Conservation (phyloP, 192 early-diverging fungal genomes). For the Backusella psychrophila region DNA sequence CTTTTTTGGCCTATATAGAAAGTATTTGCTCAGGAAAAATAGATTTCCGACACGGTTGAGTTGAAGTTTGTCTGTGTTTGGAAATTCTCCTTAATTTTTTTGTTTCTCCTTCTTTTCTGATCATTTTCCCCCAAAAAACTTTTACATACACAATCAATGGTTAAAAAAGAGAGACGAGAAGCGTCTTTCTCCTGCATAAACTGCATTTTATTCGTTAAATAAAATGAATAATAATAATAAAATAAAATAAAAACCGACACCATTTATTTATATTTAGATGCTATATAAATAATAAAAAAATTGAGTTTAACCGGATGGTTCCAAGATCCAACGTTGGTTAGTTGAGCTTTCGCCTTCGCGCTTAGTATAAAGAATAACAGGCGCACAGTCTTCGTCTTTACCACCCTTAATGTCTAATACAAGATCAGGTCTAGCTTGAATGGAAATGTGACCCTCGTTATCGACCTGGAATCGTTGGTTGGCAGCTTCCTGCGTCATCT, state of each 20-base stretch:
- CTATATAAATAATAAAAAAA: background rate
- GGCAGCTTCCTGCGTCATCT: slow-evolving; percentile 12
- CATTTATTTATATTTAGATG: background rate
- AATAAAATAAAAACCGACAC: background rate
- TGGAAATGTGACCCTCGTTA: slow-evolving; percentile 21
- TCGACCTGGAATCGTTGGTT: slow-evolving; percentile 25
- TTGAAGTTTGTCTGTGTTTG: no score
- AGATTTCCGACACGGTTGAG: no score
- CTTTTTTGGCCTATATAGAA: no score
- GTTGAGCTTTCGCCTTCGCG: slow-evolving; percentile 18
- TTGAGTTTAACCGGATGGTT: background rate
- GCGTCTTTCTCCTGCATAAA: background rate
- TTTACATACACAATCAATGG: background rate
- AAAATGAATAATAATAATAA: background rate
- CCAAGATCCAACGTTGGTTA: slow-evolving; percentile 25
- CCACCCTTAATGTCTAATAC: slow-evolving; percentile 22
- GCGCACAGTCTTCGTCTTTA: slow-evolving; percentile 9
- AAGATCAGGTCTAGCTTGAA: slow-evolving; percentile 13
- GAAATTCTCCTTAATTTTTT: background rate
- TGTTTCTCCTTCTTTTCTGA: background rate
- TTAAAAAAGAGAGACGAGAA: background rate
- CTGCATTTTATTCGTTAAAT: background rate
- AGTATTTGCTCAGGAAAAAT: no score
- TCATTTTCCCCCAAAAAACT: background rate
- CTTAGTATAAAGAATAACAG: slow-evolving; percentile 16